Conservation (phyloP, 768 basidiomycete genomes). For the Gloeophyllum trabeum region DNA sequence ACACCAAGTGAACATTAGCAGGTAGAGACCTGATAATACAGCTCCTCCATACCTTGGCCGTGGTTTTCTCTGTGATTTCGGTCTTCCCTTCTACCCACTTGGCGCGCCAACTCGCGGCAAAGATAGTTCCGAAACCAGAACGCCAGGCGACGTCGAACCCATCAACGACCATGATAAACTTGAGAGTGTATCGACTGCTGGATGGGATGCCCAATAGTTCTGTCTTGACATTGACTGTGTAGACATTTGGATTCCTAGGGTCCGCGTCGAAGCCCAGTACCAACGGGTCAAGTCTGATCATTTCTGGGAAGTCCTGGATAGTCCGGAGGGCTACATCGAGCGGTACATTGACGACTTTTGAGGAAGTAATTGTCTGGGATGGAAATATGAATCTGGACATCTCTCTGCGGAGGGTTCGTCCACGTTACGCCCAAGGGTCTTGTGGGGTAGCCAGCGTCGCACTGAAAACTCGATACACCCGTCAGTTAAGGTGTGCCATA, state of each 20-base stretch:
- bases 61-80: not conserved
- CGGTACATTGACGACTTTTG: not conserved
- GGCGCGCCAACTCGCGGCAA: not conserved
- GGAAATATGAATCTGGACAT: not conserved
- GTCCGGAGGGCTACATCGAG: not conserved
- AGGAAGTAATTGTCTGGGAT: not conserved
- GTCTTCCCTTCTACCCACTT: not conserved
- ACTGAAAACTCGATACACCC: no score
- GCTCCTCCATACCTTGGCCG: not conserved
- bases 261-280: not conserved
- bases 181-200: not conserved
- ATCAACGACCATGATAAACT: not conserved
- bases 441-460: no score
- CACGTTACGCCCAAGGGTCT: no score
- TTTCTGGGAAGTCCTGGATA: not conserved
- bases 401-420: no score
- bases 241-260: not conserved
- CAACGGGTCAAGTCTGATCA: not conserved
- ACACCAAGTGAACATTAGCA: not conserved
- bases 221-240: not conserved
- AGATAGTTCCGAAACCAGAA: not conserved
- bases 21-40: not conserved
- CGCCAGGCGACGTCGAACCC: not conserved
- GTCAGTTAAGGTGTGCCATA: no score
- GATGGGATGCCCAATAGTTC: not conserved